Base-by-base conservation (phyloP, 2,329 filamentous ascomycete species). In the Pseudogymnoascus sp. region DNA sequence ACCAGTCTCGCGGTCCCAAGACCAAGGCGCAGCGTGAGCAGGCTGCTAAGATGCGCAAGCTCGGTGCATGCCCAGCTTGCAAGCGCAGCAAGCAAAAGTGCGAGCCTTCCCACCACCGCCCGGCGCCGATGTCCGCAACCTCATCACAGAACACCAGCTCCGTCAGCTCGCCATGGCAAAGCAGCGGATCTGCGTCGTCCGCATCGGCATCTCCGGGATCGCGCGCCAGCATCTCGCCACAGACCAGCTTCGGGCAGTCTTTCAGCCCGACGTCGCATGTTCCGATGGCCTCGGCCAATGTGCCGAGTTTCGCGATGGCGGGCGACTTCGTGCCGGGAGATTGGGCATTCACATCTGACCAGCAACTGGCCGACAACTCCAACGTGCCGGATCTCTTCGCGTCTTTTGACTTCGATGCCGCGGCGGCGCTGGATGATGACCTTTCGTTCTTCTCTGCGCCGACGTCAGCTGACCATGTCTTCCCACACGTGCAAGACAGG, bases 21-120 rank as follows among this genome's bases (percentile, higher is more conserved):
- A 85, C 84, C 59, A 85, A 84, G 76, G 84, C 86, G 75, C 84
- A 87, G 75, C 79, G 84, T 34, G 83, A 86, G 60, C 84, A 86
- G 68, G 84, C 84, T 5, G 83, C 86, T 66, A 73, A 86, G 54
- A 87, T 87, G 81, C 77, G 84, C 63, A 83, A 84, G 69, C 82
- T 86, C 70, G 86, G 86, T 74, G 84, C 84, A n/a, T 87, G 84
- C 70, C 81, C 85, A 43, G 75, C 76, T 63, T 87, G 84, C 75
- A 76, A 78, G 63, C 77, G 75, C 70, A 87, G 85, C 78, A 87
- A 87, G 79, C 18, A 30, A 63, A 30, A 70, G 67, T 71, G 69
- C 59, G 69, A 71, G 63, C 69, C 69, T 38, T 67, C 69, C 35
- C 69, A 71, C 61, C 64, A 66, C 39, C 63, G 65, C 47, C 61